Evolutionary conservation across 2,329 filamentous ascomycete species (phyloP).

Genomic region (Sclerotinia spermophila): DNA sequence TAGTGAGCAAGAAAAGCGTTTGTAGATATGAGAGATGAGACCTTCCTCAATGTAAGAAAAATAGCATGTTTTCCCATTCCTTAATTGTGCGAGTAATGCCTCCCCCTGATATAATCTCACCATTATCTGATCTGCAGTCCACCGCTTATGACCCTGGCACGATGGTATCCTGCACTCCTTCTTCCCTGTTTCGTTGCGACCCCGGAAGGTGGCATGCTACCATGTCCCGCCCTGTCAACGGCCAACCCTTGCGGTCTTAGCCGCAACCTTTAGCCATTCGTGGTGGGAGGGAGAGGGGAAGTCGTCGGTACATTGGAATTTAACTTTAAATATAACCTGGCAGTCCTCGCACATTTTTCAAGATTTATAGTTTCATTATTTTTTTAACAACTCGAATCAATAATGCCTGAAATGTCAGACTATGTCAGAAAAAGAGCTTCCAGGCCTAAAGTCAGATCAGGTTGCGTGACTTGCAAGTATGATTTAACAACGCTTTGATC

Average conservation of each 20-base stretch:
- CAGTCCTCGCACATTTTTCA: neutral
- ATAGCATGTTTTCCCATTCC: neutral
- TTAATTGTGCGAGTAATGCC: neutral
- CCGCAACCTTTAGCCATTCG: neutral
- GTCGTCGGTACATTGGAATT: neutral
- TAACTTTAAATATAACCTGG: neutral
- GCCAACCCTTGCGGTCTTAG: neutral
- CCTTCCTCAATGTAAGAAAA: neutral
- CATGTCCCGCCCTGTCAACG: neutral
- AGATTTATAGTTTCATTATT: neutral
- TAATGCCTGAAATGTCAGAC: slow-evolving; percentile 13
- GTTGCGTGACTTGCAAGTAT: slow-evolving; percentile 32
- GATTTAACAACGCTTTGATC: neutral
- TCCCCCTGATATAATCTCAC: slow-evolving; percentile 1
- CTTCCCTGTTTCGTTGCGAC: neutral
- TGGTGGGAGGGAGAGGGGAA: neutral
- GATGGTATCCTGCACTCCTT: neutral
- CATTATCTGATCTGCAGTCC: neutral
- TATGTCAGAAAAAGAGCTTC: slow-evolving; percentile 18
- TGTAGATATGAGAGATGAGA: neutral
- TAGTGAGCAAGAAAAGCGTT: neutral
- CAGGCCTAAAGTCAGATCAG: slow-evolving; percentile 15
- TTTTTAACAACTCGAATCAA: neutral
- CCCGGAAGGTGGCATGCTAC: neutral
- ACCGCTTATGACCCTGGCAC: neutral